Evolutionary conservation across 2,329 filamentous ascomycete species (phyloP), one percentile per base, ranked within the genome.

Genomic region (Alternaria dauci): DNA sequence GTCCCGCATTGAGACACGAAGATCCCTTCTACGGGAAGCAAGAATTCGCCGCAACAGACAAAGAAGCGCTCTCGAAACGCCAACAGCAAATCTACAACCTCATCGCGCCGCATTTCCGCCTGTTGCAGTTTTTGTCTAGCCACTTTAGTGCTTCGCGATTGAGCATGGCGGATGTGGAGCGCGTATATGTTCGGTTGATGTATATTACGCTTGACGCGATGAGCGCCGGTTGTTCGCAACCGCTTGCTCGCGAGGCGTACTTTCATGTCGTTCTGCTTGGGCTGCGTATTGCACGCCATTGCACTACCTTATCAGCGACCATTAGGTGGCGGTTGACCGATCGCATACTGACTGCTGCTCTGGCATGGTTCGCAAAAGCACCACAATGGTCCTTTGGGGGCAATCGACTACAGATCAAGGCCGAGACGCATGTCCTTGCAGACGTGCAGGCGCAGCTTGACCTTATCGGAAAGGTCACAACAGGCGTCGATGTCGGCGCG

Each of bases 301-400:
- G 88, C 72, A 91, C 88, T 5, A 82, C 82, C 4, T 76, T 86
- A 25, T 88, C 88, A 42, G 85, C 89, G 25, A 84, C 86, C 28
- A 86, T 89, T 7, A 89, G 91, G 71, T 95, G 91, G 89, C 88
- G 90, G 60, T 82, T 98, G 38, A 97, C 97, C 76, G 94, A 98
- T 73, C 89, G 92, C 67, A 89, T 97, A 52, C 79, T 99, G 38
- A 94, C 93, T 6, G 93, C 93, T 30, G 94, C 88, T 14, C 82
- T 99, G 32, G 88, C 86, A 62, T 99, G 96, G 96, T 99, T 99
- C 79, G 87, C 85, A 39, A 87, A 89, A 67, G 83, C 92, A 6
- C 92, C 94, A 14, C 88, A 89, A 67, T 99, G 95, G 94, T 96
- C 95, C 0, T 98, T 95, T 78, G 95, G 95, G 58, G 95, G 94